phyloP scores from a whole-genome alignment of 2,329 filamentous ascomycete genomes.

The Aspergillus piperis region DNA sequence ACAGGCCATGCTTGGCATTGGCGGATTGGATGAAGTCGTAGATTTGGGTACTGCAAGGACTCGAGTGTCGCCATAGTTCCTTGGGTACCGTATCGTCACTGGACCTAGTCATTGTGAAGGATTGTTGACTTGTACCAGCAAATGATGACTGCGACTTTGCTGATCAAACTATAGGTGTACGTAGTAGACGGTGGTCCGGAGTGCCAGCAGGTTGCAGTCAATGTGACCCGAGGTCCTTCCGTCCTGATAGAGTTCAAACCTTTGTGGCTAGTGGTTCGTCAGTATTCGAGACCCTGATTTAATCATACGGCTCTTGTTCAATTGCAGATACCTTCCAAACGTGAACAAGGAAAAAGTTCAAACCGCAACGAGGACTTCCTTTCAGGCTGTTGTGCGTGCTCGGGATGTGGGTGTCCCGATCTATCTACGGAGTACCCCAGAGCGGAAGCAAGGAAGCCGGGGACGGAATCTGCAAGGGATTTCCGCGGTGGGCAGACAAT shows the following conservation, averaged over 20 bases:
- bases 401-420: not conserved
- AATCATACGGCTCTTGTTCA: not conserved
- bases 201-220: not conserved
- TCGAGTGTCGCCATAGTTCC: slow-evolving; percentile 71
- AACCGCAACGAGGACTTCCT: not conserved
- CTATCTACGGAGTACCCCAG: not conserved
- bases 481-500: not conserved
- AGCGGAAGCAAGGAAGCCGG: not conserved
- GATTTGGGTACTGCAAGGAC: slow-evolving; percentile 69
- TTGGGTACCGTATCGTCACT: slow-evolving; percentile 21
- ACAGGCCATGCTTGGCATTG: slow-evolving; percentile 65
- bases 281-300: not conserved
- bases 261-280: not conserved
- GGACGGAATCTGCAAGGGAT: slow-evolving; percentile 1
- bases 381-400: not conserved
- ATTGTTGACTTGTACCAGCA: not conserved
- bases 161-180: not conserved
- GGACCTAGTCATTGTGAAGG: slow-evolving; percentile 2
- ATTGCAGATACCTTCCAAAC: not conserved
- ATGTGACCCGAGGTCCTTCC: not conserved
- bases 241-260: not conserved
- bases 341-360: not conserved
- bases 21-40: slow-evolving; percentile 70
- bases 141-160: not conserved
- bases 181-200: not conserved